phyloP scores from a whole-genome alignment of 345 rosid species.

The Turritis glabra region DNA sequence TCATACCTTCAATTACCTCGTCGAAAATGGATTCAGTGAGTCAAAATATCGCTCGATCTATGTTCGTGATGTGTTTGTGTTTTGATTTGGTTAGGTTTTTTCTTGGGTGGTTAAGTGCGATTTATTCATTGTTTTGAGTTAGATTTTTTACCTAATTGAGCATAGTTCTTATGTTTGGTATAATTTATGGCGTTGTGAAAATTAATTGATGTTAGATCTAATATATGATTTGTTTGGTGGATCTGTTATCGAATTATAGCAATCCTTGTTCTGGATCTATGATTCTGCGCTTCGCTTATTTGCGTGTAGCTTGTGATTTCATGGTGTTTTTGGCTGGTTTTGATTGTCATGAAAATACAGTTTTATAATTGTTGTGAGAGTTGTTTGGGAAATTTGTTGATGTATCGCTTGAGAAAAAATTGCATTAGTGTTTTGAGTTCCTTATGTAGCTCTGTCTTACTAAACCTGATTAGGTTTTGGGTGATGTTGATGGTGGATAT shows the following conservation, averaged over 20 bases:
- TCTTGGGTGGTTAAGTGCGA: background rate
- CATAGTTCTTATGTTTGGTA: conserved; percentile 10
- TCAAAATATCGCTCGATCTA: conserved; percentile 21
- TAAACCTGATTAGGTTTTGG: background rate
- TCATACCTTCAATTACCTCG: conserved; percentile 82
- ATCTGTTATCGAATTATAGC: background rate
- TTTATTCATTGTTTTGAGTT: background rate
- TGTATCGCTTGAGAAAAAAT: background rate
- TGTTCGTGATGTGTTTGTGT: background rate
- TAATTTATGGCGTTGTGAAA: background rate
- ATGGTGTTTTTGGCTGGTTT: background rate
- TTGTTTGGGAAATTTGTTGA: background rate
- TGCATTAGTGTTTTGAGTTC: background rate
- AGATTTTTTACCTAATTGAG: background rate
- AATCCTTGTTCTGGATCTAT: conserved; percentile 26
- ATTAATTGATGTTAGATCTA: conserved; percentile 20
- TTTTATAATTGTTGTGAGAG: background rate
- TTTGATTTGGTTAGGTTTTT: background rate
- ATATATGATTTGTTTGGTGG: conserved; percentile 21
- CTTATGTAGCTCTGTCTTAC: conserved; percentile 12
- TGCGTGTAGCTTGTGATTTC: background rate
- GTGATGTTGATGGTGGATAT: background rate
- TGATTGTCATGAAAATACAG: no score
- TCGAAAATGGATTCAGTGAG: conserved; percentile 76
- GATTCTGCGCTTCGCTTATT: background rate